phyloP scores from a whole-genome alignment of 2,329 filamentous ascomycete genomes.

The Shiraia sp. region DNA sequence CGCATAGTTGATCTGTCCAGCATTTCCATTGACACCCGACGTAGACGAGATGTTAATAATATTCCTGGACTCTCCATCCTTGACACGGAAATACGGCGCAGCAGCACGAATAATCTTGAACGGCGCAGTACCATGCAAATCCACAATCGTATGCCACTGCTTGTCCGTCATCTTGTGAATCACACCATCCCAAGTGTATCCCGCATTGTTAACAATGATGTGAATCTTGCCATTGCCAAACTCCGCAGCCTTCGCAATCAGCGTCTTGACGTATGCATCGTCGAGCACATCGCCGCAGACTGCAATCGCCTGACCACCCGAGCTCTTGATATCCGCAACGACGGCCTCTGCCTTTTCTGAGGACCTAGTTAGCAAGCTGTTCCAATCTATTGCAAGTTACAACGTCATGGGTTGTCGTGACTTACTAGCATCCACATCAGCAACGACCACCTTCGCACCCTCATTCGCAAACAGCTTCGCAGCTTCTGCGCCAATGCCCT shows the following conservation, averaged over 20 bases:
- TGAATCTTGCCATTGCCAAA: slow-evolving; percentile 89
- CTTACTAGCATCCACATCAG: slow-evolving; percentile 76
- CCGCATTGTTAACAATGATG: slow-evolving; percentile 89
- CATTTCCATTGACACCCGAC: slow-evolving; percentile 81
- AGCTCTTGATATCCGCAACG: slow-evolving; percentile 69
- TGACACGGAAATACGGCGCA: slow-evolving; percentile 84
- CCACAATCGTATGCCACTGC: slow-evolving; percentile 88
- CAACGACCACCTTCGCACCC: slow-evolving; percentile 80
- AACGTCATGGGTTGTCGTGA: slow-evolving; percentile 11
- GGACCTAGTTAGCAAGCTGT: background rate
- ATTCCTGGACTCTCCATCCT: slow-evolving; percentile 75
- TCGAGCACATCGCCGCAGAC: slow-evolving; percentile 78
- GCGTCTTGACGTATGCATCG: slow-evolving; percentile 67
- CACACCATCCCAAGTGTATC: slow-evolving; percentile 90
- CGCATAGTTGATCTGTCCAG: slow-evolving; percentile 88
- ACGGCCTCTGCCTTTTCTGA: slow-evolving; percentile 70
- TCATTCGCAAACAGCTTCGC: slow-evolving; percentile 84
- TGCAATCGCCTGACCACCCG: slow-evolving; percentile 69
- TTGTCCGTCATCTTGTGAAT: slow-evolving; percentile 92
- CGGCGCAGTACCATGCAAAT: slow-evolving; percentile 80
- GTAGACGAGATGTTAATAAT: slow-evolving; percentile 86
- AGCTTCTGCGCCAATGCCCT: slow-evolving; percentile 86
- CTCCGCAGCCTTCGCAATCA: slow-evolving; percentile 75
- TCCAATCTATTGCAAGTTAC: too few species aligned
- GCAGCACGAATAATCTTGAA: slow-evolving; percentile 80